Percentiles rank a stretch among this genome's conserved stretches.
Evolutionary conservation across 768 basidiomycete species (phyloP).

Genomic region (Mycena leptocephala): DNA sequence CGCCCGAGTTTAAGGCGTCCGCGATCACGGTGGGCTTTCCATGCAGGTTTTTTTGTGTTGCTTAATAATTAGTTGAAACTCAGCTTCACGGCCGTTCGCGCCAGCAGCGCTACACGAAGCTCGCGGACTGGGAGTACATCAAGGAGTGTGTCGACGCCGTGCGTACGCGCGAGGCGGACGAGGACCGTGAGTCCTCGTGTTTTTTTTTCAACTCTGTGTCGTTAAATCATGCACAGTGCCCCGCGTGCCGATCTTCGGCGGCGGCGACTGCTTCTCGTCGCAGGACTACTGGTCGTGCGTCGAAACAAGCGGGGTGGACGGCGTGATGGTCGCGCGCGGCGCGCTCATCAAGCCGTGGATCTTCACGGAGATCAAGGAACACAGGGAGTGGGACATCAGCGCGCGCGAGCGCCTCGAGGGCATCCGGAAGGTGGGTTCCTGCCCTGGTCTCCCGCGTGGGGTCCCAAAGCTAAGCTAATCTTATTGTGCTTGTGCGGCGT

Average conservation of each 20-base stretch:
- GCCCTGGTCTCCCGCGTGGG: not conserved
- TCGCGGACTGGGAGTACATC: conserved; percentile 97
- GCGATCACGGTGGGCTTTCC: conserved; percentile 59
- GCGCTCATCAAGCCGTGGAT: conserved; percentile 98
- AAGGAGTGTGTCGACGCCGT: conserved; percentile 89
- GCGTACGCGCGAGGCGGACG: conserved; percentile 78
- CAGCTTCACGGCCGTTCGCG: conserved; percentile 97
- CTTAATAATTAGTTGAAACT: not conserved
- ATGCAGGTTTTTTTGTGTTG: not conserved
- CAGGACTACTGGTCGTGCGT: conserved; percentile 86
- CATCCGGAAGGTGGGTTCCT: conserved; percentile 74
- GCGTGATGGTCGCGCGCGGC: conserved; percentile 95
- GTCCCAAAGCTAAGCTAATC: not conserved
- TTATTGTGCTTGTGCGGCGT: not conserved
- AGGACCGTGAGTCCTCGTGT: conserved; percentile 71
- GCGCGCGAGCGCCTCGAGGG: conserved; percentile 87
- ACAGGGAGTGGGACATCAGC: conserved; percentile 94
- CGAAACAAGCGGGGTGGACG: conserved; percentile 89
- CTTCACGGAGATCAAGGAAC: conserved; percentile 96
- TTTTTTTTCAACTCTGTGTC: not conserved
- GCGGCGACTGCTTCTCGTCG: conserved; percentile 95
- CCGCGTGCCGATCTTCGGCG: conserved; percentile 95
- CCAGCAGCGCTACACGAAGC: conserved; percentile 93
- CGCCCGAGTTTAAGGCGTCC: conserved; percentile 62
- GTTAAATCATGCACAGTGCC: conserved; percentile 65